Evolutionary conservation across 495 filamentous ascomycete species (phyloP), one percentile per base, ranked within the genome.

Genomic region (Jackrogersella multiformis): DNA sequence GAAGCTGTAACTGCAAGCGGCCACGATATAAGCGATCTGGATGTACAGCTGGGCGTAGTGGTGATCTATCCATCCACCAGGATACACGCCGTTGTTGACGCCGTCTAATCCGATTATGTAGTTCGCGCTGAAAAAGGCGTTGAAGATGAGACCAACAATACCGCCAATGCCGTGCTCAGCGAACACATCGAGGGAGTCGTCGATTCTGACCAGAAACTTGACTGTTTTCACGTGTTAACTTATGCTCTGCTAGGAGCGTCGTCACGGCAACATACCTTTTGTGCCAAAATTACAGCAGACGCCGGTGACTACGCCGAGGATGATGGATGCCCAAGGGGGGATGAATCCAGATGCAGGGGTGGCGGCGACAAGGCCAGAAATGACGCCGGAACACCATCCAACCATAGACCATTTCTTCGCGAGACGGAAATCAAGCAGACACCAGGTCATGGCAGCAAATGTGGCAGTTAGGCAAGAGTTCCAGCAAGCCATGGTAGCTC

Each of bases 401-500:
- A 99, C 95, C 90, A 98, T 97, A 0, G 94, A 97, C 95, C 95
- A 98, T 83, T 99, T 99, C 76, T 87, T 88, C 26, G 95, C 95
- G 46, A 99, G 84, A 45, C 95, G 88, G 87, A 87, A 99, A 84
- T 99, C 95, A 73, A 97, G 92, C 44, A 99, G 74, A 70, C 92
- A 91, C 95, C 95, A 99, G 36, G 92, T 89, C 68, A 92, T 90
- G 48, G 92, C 89, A 28, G 85, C 94, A 67, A 97, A 96, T 75
- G 91, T 91, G 61, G 92, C 94, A 21, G 93, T 94, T 71, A 98
- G 73, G 81, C 96, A 97, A 44, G 90, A 90, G 84, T 97, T 99
- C 94, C 94, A 98, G 86, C 92, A 97, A 23, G 95, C 94, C 88
- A 97, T 95, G 39, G 89, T 87, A 18, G 96, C 96, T 57, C 96